Base-by-base conservation (phyloP, 2,329 filamentous ascomycete genomes). In the Alternaria brassicae region DNA sequence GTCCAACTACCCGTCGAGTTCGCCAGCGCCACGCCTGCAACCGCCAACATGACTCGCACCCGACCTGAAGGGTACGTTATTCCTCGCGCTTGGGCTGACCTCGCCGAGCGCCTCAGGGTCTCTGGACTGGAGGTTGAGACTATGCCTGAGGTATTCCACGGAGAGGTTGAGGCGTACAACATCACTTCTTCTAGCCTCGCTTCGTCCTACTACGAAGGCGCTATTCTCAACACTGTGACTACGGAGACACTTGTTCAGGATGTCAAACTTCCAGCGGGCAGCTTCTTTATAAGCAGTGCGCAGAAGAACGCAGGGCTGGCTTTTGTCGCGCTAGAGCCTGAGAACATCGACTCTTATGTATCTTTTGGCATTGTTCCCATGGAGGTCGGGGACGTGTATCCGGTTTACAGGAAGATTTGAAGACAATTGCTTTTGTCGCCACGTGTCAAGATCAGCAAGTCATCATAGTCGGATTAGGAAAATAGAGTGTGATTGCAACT, bases 271-370 rank as follows among this genome's bases (percentile, higher is more conserved):
- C 75, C 76, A 0, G 63, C 64, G 5, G 75, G 77, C 1, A 77
- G 74, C 28, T 79, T 76, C 55, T 70, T 67, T 17, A 67, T 79
- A 9, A 72, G 66, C 34, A 72, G 69, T 23, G 66, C 66, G 55
- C 77, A 79, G 67, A 78, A 77, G 63, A 78, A 78, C 37, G 73
- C 75, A 1, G 76, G 69, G 0, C 30, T 78, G 17, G 76, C 77
- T 3, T 77, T 78, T 61, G 72, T 76, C 23, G 68, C 75, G n/a
- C 61, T 78, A 6, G 76, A 79, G 58, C 77, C 76, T 5, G 76
- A 79, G 63, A 74, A 74, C 17, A 74, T 75, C 28, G 76, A 78
- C 44, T 73, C 69, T 5, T 78, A 75, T 59, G 76, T 78, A 3
- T 76, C 71, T 7, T 77, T 76, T 60, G 72, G 72, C 4, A 73